Evolutionary conservation across 2,329 filamentous ascomycete genomes (phyloP), one percentile per base, ranked within the genome.

Genomic region (Cephalotrichum gorgonifer): DNA sequence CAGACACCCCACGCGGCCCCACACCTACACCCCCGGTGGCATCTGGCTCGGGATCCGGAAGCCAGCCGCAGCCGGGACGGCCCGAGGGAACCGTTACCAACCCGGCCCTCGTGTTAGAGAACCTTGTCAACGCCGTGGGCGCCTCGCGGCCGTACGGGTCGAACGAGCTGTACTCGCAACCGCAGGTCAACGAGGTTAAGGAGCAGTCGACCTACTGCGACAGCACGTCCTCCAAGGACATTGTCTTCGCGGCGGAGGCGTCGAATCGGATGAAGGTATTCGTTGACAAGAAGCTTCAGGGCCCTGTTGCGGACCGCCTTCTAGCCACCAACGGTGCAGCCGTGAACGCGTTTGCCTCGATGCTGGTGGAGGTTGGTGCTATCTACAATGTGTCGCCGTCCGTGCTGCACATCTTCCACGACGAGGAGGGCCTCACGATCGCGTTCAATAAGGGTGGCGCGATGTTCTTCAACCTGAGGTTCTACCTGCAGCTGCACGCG

Each of bases 391-490:
- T 97, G 23, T 72, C 79, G 1, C 72, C 78, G 0, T 72, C 76
- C 28, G 81, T 81, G 3, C 64, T 97, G 50, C 91, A 94, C 62
- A 85, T 97, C 46, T 97, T 91, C 68, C 88, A 89, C 58, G 90
- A 96, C 57, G 79, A 84, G 38, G 66, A 70, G 3, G 86, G 88
- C 4, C 79, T 78, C 50, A 90, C 88, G 0, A 95, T 98, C 54
- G 93, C 91, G 0, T 98, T 98, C 73, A 98, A 98, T 62, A 78
- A 79, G 8, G 79, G 76, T 35, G 90, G 91, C 33, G 88, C 85
- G 58, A 78, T 98, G 27, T 98, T 97, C 70, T 96, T 89, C 73
- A 98, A 98, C 61, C 76, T 95, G 54, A 76, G 87, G 17, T 95
- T 88, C 71, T 97, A 90, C 63, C 67, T 85, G 52, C 82, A 91